Evolutionary conservation across 495 filamentous ascomycete genomes (phyloP).

Genomic region (Barbatosphaeria neglecta): DNA sequence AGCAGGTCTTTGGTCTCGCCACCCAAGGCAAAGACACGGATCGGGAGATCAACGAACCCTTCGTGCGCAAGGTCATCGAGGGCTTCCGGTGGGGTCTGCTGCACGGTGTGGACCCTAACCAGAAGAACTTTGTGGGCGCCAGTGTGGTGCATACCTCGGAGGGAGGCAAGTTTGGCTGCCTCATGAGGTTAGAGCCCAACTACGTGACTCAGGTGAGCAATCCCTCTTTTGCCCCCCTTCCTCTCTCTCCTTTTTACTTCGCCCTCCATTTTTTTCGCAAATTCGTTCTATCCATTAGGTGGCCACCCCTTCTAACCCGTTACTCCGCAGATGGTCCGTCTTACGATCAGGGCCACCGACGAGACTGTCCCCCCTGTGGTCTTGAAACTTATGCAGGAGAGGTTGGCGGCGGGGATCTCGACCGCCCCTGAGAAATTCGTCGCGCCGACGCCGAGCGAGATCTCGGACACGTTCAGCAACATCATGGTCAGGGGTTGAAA

Average conservation of each 20-base stretch:
- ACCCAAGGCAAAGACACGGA: conserved; percentile 36
- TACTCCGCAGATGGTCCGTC: conserved; percentile 94
- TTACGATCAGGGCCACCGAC: conserved; percentile 90
- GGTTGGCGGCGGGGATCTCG: conserved; percentile 43
- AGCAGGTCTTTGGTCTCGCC: conserved; percentile 67
- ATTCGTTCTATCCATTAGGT: too few species aligned
- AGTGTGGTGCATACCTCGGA: conserved; percentile 76
- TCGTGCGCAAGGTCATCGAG: conserved; percentile 55
- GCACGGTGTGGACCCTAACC: conserved; percentile 76
- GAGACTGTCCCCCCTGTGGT: conserved; percentile 73
- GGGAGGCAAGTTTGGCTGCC: conserved; percentile 83
- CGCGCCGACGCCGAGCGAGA: conserved; percentile 28
- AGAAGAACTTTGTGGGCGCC: conserved; percentile 87
- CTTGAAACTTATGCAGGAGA: conserved; percentile 76
- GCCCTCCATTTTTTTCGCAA: too few species aligned
- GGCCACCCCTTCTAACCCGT: too few species aligned
- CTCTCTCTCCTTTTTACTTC: background rate
- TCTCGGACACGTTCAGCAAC: conserved; percentile 35
- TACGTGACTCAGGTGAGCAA: conserved; percentile 65
- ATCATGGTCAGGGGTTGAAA: conserved; percentile 25
- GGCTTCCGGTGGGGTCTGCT: conserved; percentile 84
- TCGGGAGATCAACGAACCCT: conserved; percentile 41
- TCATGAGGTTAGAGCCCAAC: conserved; percentile 91
- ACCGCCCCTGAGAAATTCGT: conserved; percentile 21
- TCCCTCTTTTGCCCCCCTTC: conserved; percentile 1